Evolutionary conservation across 2,329 filamentous ascomycete species (phyloP).

Genomic region (Penicillium sp.): DNA sequence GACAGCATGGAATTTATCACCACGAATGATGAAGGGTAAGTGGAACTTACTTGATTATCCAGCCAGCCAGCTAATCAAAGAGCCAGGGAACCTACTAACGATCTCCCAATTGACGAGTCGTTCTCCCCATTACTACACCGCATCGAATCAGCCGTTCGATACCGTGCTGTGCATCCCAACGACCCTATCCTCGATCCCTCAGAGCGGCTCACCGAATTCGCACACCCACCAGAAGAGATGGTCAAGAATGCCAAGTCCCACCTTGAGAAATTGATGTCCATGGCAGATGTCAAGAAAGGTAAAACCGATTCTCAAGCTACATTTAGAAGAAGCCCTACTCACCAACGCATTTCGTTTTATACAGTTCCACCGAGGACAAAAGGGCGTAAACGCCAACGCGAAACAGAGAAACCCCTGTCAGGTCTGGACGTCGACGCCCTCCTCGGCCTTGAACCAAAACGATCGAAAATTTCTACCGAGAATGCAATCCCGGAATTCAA

Average conservation of each 20-base stretch:
- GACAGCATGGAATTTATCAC: slow-evolving; percentile 84
- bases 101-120: slow-evolving; percentile 73
- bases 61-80: slow-evolving; percentile 6
- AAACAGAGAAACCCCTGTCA: slow-evolving; percentile 77
- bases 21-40: slow-evolving; percentile 71
- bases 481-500: slow-evolving; percentile 93
- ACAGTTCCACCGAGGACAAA: slow-evolving; percentile 75
- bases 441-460: slow-evolving; percentile 58
- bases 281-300: slow-evolving; percentile 82
- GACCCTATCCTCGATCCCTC: slow-evolving; percentile 61
- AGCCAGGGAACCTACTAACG: slow-evolving; percentile 59
- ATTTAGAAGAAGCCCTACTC: neutral
- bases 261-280: slow-evolving; percentile 63
- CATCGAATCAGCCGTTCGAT: slow-evolving; percentile 79
- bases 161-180: slow-evolving; percentile 72
- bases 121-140: slow-evolving; percentile 86
- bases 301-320: neutral
- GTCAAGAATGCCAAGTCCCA: slow-evolving; percentile 56
- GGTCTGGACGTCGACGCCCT: slow-evolving; percentile 83
- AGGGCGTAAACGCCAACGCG: slow-evolving; percentile 64
- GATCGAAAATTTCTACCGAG: slow-evolving; percentile 56
- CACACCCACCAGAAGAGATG: slow-evolving; percentile 67
- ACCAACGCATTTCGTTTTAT: slow-evolving; percentile 19
- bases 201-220: slow-evolving; percentile 68
- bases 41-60: neutral